These are phyloP conservation scores for Sporobolomyces roseus DNA, from an alignment of 768 basidiomycete species.

Conservation along the genomic window DNA sequence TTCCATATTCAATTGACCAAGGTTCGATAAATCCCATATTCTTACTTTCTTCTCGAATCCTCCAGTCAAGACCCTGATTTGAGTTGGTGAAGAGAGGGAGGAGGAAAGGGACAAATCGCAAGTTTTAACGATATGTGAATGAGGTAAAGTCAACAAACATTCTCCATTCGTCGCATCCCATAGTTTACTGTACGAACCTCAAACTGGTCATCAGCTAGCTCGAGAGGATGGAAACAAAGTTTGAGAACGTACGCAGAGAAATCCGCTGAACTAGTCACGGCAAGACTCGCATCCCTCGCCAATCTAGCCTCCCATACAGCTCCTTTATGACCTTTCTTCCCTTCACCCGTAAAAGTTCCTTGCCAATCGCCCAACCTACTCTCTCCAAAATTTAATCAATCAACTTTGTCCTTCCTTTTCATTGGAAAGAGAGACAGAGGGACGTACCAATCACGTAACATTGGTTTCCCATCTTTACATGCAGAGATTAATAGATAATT, in stretches of 20 bases:
- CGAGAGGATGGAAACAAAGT: constrained; percentile 7
- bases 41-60: constrained; percentile 97
- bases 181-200: constrained; percentile 28
- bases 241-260: constrained; percentile 77
- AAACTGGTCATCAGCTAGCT: not conserved
- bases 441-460: constrained; percentile 40
- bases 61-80: constrained; percentile 73
- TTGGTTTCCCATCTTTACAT: constrained; percentile 96
- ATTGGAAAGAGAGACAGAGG: too few species aligned
- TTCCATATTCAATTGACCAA: constrained; percentile 46
- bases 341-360: constrained; percentile 58
- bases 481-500: constrained; percentile 87
- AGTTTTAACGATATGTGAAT: constrained; percentile 95
- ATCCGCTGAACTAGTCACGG: constrained; percentile 90
- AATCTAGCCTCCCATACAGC: constrained; percentile 97
- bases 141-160: constrained; percentile 89
- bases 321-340: constrained; percentile 59
- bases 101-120: constrained; percentile 56
- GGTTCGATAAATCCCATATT: constrained; percentile 80
- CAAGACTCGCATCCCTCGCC: constrained; percentile 74
- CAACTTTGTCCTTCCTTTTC: not conserved
- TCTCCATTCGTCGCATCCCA: constrained; percentile 55
- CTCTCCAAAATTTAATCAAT: constrained; percentile 51
- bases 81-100: constrained; percentile 1
- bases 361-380: constrained; percentile 99